phyloP scores from a whole-genome alignment of 1,284 basidiomycete species.

The Anthracocystis walkeri region DNA sequence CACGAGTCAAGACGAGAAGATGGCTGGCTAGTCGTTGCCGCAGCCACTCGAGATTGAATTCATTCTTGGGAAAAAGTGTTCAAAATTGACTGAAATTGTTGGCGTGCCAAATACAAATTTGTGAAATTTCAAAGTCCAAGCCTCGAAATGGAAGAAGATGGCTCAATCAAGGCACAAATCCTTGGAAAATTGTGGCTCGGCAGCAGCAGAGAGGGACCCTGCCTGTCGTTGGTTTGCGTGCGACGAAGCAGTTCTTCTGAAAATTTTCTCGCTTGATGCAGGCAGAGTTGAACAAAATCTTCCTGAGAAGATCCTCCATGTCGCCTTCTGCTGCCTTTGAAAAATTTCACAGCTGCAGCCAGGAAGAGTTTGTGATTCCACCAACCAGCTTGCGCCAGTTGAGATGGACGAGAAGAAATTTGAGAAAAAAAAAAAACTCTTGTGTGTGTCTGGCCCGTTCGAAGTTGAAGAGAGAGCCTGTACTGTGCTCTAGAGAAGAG shows the following conservation, averaged over 20 bases:
- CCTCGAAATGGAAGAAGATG: background rate
- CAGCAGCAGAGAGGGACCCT: background rate
- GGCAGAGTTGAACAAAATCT: conserved; percentile 2
- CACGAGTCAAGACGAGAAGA: conserved; percentile 12
- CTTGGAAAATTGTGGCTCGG: background rate
- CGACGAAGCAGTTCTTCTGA: conserved; percentile 29
- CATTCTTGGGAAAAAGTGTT: background rate
- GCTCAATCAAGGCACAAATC: background rate
- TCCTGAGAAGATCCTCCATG: background rate
- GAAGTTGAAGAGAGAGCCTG: conserved; percentile 8
- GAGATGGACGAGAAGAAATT: conserved; percentile 11
- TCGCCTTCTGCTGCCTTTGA: background rate
- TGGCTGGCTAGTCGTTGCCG: conserved; percentile 34
- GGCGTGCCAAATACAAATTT: background rate
- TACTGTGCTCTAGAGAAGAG: conserved; percentile 2
- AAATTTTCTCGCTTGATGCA: conserved; percentile 35
- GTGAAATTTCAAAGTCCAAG: background rate
- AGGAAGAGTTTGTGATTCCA: background rate
- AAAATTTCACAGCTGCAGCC: background rate
- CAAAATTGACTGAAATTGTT: background rate
- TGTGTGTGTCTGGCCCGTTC: conserved; percentile 25
- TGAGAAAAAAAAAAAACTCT: conserved; percentile 11
- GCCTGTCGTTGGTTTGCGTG: background rate
- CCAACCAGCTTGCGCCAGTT: conserved; percentile 11
- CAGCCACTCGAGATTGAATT: conserved; percentile 25